Base-by-base conservation (phyloP, 441 rosid species). In the Croton laevigatus region DNA sequence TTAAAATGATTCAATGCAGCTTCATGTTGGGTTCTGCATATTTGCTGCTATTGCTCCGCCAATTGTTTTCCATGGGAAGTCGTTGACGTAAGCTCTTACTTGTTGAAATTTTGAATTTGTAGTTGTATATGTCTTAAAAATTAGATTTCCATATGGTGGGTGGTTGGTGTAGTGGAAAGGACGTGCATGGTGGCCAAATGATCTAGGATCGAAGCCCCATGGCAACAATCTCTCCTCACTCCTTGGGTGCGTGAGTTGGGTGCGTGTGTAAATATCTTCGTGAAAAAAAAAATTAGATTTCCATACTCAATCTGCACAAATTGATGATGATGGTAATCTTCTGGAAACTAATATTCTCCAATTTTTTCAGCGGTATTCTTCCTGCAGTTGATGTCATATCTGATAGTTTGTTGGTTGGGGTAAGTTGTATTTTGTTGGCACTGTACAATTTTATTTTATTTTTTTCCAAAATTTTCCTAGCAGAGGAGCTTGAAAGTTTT, bases 41-140 rank as follows among this genome's bases (percentile, higher is more conserved):
- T 74, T 94, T 82, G 97, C 98, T 22, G 94, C 98, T 63, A 87
- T 94, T 78, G 97, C 97, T 75, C 98, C 98, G 69, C 98, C 98
- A 8, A 57, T 94, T 72, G 83, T 94, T 75, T 94, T 94, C 81
- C 93, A 84, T 40, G 98, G 98, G 74, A 79, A 86, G 70, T 94
- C 98, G 71, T 78, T 94, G 74, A 87, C 98, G 97, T 94, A 91
- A 90, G 98, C 78, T 70, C 71, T 77, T 49, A 6, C 19, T 10
- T 45, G 53, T 4, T 67, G 68, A 32, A 45, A 16, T 59, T 53
- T 46, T 65, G 58, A 48, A 59, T 51, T 64, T 13, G 7, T 19
- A 19, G 20, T 48, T 19, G 4, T 20, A 0, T 19, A 36, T 16
- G 10, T 70, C 12, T 2, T 69, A 54, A 44, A 27, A 70, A 32